phyloP scores from a whole-genome alignment of 1,139 yeast species.

The Taphrina communis region DNA sequence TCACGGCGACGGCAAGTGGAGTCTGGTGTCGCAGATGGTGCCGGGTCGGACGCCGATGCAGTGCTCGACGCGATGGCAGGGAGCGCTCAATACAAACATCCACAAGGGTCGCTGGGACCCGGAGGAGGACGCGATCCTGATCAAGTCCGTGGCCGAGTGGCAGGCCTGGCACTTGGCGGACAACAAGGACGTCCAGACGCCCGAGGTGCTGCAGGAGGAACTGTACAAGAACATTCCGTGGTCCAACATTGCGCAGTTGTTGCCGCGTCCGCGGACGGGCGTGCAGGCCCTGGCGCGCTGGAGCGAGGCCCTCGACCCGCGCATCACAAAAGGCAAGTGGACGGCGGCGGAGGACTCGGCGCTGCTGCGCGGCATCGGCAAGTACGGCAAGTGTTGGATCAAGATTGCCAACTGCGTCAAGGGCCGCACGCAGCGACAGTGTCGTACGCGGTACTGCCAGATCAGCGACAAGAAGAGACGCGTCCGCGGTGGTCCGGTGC shows the following conservation, averaged over 20 bases:
- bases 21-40: conserved; percentile 36
- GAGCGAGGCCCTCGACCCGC: conserved; percentile 85
- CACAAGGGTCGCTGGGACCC: conserved; percentile 42
- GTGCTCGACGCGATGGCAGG: conserved; percentile 42
- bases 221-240: conserved; percentile 37
- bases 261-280: conserved; percentile 64
- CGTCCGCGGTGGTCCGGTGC: conserved; percentile 21
- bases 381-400: conserved; percentile 86
- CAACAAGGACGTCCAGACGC: conserved; percentile 14
- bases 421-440: conserved; percentile 41
- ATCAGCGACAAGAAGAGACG: conserved; percentile 38
- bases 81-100: conserved; percentile 39
- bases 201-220: conserved; percentile 26
- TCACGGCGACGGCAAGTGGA: conserved; percentile 37
- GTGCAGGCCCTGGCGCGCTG: conserved; percentile 95
- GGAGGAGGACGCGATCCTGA: conserved; percentile 39
- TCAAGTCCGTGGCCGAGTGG: conserved; percentile 40
- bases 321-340: conserved; percentile 83
- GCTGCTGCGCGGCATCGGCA: conserved; percentile 68
- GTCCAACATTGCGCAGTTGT: conserved; percentile 33
- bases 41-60: conserved; percentile 43
- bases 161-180: conserved; percentile 38
- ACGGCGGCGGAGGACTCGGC: conserved; percentile 72
- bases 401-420: conserved; percentile 36
- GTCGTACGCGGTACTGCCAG: conserved; percentile 38